Evolutionary conservation across 139 green algal genomes (phyloP), one percentile per base, ranked within the genome.

Genomic region (Chlorella vulgaris): DNA sequence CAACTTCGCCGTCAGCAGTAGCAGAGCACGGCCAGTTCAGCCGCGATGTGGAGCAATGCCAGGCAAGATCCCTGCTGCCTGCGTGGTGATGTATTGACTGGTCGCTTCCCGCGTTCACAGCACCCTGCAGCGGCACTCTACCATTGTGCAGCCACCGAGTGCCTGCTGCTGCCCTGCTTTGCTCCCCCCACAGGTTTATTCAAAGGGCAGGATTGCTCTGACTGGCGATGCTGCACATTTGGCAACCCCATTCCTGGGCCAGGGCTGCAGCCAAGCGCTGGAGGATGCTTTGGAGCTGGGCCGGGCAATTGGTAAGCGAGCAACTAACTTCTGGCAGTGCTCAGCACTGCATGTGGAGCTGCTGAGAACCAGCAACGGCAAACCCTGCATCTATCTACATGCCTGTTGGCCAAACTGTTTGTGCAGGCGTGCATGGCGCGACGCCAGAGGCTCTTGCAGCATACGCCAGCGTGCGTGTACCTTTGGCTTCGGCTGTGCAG

Each of bases 261-360:
- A 76, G 70, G 70, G 70, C 31, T 65, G 47, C 70, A 78, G 70
- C 70, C 70, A 67, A 47, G 70, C 70, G 7, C 33, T 78, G 18
- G 70, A 78, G 47, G 70, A 78, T 4, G 70, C 70, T 10, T 29
- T 43, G 31, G 70, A 66, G 70, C 70, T 78, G 31, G 70, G 70
- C 21, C 21, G 70, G 70, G 50, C 70, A 22, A 43, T 78, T 29
- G 70, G 70, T 78, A 47, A 66, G 70, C 21, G 28, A 3, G 65
- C 65, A 28, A 35, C 36, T 35, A 4, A 28, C 15, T 58, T 21
- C 22, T 10, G 3, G 66, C 36, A 33, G 29, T 73, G 7, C 36
- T 13, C 6, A 2, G 22, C 24, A 21, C 36, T 53, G 66, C 19
- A 53, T 33, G n/a, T 21, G 40, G 6, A 7, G 39, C 39, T 58